Evolutionary conservation across 345 rosid species (phyloP).

Genomic region (Eucalyptus albens): DNA sequence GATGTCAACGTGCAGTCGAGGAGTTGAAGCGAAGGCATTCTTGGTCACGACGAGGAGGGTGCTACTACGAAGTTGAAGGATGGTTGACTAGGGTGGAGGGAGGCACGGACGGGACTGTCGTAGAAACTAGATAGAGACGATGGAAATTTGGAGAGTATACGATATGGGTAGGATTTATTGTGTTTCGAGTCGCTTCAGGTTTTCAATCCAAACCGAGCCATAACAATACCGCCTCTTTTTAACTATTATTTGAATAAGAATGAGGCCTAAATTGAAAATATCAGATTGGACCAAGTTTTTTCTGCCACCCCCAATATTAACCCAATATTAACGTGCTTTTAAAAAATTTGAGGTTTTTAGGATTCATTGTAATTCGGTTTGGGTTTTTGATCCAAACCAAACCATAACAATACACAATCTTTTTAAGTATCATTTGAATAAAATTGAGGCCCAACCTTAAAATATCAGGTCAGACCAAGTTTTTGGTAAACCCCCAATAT

Average conservation of each 20-base stretch:
- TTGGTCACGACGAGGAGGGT: not conserved
- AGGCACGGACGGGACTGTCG: not conserved
- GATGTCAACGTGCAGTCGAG: not conserved
- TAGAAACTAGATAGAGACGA: not conserved
- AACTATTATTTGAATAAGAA: no score
- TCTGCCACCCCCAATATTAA: no score
- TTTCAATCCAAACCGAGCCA: not conserved
- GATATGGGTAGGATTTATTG: not conserved
- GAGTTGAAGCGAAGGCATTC: not conserved
- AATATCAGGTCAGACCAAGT: no score
- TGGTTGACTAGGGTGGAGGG: not conserved
- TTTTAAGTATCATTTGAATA: no score
- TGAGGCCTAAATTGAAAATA: no score
- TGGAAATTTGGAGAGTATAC: not conserved
- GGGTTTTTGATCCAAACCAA: no score
- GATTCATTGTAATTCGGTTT: rapidly evolving
- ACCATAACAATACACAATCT: no score
- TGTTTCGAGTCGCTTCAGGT: not conserved
- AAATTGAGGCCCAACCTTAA: no score
- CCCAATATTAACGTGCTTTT: no score
- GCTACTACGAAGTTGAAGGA: not conserved
- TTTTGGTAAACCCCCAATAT: no score
- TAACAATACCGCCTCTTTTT: no score
- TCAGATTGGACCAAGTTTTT: rapidly evolving
- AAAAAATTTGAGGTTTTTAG: rapidly evolving